Percentiles rank a stretch among this genome's conserved stretches.
Evolutionary conservation across 495 filamentous ascomycete species (phyloP).

Genomic region (Neurospora sp.): DNA sequence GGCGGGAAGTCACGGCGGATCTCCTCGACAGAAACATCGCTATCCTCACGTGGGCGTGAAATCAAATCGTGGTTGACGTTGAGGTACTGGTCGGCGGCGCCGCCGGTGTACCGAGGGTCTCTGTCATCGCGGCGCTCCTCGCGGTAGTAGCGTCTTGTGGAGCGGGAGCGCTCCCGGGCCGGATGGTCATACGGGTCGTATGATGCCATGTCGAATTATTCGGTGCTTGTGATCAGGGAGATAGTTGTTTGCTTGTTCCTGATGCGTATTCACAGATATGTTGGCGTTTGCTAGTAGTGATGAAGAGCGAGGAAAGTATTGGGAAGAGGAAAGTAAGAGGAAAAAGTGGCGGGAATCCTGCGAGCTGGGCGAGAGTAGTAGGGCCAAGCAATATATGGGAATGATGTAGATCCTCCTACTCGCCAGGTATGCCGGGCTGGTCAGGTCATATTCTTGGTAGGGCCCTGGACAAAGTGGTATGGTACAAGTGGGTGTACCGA

Average conservation of each 20-base stretch:
- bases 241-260: background rate
- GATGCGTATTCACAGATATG: background rate
- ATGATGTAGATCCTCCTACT: background rate
- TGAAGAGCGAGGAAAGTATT: background rate
- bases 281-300: background rate
- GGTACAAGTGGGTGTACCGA: background rate
- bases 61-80: constrained; percentile 41
- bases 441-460: background rate
- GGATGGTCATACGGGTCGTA: constrained; percentile 39
- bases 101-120: constrained; percentile 35
- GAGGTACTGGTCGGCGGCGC: constrained; percentile 40
- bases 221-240: background rate
- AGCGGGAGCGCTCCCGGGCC: constrained; percentile 28
- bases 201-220: constrained; percentile 26
- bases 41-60: constrained; percentile 41
- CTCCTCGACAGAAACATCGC: constrained; percentile 47
- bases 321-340: background rate
- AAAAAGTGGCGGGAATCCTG: background rate
- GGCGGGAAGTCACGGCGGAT: constrained; percentile 59
- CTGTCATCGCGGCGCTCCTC: constrained; percentile 36
- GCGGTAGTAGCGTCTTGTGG: constrained; percentile 33
- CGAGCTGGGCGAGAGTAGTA: background rate
- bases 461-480: background rate
- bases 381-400: background rate
- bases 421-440: background rate